phyloP scores from a whole-genome alignment of 306 rosid genomes.

The Astragalus glycyphyllos region DNA sequence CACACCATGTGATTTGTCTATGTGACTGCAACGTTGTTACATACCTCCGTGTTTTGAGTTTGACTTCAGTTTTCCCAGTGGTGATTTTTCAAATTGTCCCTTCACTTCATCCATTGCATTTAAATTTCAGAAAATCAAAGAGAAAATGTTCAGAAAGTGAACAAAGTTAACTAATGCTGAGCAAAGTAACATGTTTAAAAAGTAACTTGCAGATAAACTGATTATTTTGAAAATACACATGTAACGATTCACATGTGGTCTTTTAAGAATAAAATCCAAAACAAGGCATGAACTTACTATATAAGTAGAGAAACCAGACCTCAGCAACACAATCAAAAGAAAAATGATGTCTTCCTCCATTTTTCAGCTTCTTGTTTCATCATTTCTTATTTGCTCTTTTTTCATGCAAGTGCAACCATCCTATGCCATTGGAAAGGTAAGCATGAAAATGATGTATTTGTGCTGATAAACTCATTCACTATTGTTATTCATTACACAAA shows the following conservation, averaged over 20 bases:
- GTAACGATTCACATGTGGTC: constrained; percentile 8
- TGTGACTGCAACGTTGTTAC: background rate
- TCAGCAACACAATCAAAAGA: background rate
- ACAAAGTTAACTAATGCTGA: too few species aligned
- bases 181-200: background rate
- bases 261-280: constrained; percentile 8
- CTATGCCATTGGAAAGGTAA: constrained; percentile 25
- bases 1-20: constrained; percentile 16
- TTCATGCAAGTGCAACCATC: constrained; percentile 29
- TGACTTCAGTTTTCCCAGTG: too few species aligned
- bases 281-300: background rate
- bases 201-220: background rate
- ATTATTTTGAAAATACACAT: background rate
- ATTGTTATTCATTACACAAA: background rate
- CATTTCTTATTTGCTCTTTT: background rate
- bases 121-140: too few species aligned
- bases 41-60: background rate
- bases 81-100: too few species aligned
- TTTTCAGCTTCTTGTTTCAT: constrained; percentile 15
- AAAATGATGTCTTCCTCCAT: constrained; percentile 14
- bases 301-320: background rate
- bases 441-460: background rate
- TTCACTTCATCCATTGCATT: too few species aligned
- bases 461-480: background rate
- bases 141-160: too few species aligned